Percentiles rank a stretch among this genome's conserved stretches.
Conservation (phyloP, 2,329 filamentous ascomycete species). For the Fusarium luffae region DNA sequence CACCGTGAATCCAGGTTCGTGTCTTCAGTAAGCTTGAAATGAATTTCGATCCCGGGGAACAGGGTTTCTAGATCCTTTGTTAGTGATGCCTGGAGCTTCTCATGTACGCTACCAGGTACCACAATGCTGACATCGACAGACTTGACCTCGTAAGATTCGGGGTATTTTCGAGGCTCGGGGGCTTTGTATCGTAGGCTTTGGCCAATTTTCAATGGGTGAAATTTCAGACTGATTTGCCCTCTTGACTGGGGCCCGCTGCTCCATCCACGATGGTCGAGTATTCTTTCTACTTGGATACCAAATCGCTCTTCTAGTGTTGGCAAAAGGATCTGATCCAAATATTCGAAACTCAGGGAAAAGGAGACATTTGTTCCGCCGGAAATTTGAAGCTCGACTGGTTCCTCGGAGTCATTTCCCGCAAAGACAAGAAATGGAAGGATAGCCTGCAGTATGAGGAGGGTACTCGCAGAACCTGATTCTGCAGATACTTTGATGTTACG, state of each 20-base stretch:
- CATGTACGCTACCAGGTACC: slow-evolving; percentile 58
- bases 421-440: slow-evolving; percentile 69
- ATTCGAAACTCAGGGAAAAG: slow-evolving; percentile 69
- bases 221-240: slow-evolving; percentile 59
- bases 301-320: slow-evolving; percentile 64
- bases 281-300: slow-evolving; percentile 58
- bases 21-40: slow-evolving; percentile 61
- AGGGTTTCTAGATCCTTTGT: slow-evolving; percentile 52
- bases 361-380: slow-evolving; percentile 69
- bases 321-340: slow-evolving; percentile 70
- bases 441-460: slow-evolving; percentile 69
- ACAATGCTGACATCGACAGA: slow-evolving; percentile 64
- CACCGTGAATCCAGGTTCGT: slow-evolving; percentile 63
- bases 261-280: slow-evolving; percentile 63
- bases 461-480: slow-evolving; percentile 63
- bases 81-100: slow-evolving; percentile 55
- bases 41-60: slow-evolving; percentile 58
- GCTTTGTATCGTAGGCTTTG: slow-evolving; percentile 52
- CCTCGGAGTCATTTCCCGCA: slow-evolving; percentile 56
- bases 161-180: slow-evolving; percentile 35
- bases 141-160: slow-evolving; percentile 52
- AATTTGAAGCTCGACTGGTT: slow-evolving; percentile 62
- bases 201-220: slow-evolving; percentile 50
- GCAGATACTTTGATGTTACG: slow-evolving; percentile 62
- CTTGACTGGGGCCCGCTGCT: slow-evolving; percentile 54